These are phyloP conservation scores for Isochrysis galbana DNA, from an alignment of 78 protist species.

Conservation along the genomic window DNA sequence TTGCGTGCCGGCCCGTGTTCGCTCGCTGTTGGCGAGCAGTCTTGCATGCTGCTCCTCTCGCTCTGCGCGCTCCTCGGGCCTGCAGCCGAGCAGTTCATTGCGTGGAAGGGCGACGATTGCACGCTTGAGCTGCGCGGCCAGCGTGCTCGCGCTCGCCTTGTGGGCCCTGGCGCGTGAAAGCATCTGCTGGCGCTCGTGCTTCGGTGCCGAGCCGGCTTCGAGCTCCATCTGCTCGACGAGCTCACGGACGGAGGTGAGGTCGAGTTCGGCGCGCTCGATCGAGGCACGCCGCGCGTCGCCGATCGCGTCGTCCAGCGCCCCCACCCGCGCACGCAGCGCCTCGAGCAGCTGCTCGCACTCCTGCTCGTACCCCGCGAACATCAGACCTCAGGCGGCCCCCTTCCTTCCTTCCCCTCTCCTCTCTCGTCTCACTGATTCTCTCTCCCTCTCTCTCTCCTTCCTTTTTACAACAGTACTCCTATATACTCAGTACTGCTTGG, in stretches of 20 bases:
- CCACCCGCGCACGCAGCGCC: neutral
- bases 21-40: neutral
- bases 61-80: neutral
- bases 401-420: too few species aligned
- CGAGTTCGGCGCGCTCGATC: neutral
- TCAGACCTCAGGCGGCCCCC: too few species aligned
- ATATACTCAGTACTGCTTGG: too few species aligned
- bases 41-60: neutral
- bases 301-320: neutral
- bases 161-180: neutral
- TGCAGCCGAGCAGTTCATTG: too few species aligned
- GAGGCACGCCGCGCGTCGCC: neutral
- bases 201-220: neutral
- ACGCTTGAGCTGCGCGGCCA: too few species aligned
- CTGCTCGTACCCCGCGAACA: neutral
- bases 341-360: neutral
- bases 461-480: too few species aligned
- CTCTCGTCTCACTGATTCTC: too few species aligned
- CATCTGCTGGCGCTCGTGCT: neutral
- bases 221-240: neutral
- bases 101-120: too few species aligned
- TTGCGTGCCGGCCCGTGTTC: neutral
- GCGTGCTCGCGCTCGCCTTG: too few species aligned
- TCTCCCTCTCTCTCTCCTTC: too few species aligned
- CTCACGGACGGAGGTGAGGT: neutral